A percentile compares a stretch with the other conserved stretches of the same genome.
Evolutionary conservation across 2,329 filamentous ascomycete genomes (phyloP).

Genomic region (Alternaria sp.): DNA sequence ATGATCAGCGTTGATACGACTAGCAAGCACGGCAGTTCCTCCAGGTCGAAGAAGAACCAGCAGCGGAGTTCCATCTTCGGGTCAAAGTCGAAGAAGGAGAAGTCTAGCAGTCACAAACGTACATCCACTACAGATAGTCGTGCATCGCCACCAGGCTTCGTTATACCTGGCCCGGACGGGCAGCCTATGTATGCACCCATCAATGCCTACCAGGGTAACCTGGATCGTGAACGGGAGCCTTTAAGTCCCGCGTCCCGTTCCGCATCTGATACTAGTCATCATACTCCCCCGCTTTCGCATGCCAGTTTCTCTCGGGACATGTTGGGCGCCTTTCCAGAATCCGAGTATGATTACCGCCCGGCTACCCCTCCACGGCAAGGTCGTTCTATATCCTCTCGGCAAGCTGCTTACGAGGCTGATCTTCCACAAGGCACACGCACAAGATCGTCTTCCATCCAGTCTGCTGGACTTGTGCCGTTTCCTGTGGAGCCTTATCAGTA

Average conservation of each 20-base stretch:
- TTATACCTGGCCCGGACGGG: conserved; percentile 60
- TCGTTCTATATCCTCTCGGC: conserved; percentile 31
- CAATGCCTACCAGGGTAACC: conserved; percentile 52
- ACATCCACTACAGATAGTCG: conserved; percentile 34
- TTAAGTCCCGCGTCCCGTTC: conserved; percentile 57
- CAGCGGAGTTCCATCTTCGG: conserved; percentile 41
- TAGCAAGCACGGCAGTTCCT: conserved; percentile 39
- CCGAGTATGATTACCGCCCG: conserved; percentile 34
- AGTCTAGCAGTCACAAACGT: conserved; percentile 42
- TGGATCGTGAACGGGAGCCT: conserved; percentile 42
- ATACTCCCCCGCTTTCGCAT: conserved; percentile 43
- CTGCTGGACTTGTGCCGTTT: conserved; percentile 38
- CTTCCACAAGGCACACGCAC: conserved; percentile 21
- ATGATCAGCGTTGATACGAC: conserved; percentile 39
- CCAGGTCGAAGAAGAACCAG: conserved; percentile 49
- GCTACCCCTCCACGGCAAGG: conserved; percentile 30
- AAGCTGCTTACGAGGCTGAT: conserved; percentile 24
- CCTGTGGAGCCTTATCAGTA: conserved; percentile 48
- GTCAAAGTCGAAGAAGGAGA: conserved; percentile 44
- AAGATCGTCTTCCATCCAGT: conserved; percentile 35
- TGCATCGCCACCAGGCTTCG: conserved; percentile 56
- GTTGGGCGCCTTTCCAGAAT: conserved; percentile 54
- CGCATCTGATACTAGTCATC: conserved; percentile 44
- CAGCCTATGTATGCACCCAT: conserved; percentile 57
- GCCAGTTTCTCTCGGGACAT: conserved; percentile 40